phyloP scores from a whole-genome alignment of 495 filamentous ascomycete genomes.

The Schizothecium vesticola region DNA sequence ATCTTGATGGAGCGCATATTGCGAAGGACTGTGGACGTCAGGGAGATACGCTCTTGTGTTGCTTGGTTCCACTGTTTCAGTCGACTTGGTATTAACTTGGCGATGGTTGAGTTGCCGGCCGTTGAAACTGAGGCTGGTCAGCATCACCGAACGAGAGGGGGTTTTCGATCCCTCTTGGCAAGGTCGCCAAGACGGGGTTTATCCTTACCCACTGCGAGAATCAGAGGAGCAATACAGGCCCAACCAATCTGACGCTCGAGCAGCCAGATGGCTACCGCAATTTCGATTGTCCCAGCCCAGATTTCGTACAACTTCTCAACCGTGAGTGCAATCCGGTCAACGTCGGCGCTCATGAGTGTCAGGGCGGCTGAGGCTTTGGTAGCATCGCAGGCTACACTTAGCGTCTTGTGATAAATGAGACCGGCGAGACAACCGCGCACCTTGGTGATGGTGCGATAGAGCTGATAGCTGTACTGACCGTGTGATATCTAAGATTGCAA shows the following conservation, averaged over 20 bases:
- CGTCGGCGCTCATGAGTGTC: constrained; percentile 52
- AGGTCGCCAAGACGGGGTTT: neutral
- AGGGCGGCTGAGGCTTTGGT: constrained; percentile 46
- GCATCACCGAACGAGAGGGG: too few species aligned
- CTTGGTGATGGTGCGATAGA: neutral
- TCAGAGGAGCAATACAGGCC: constrained; percentile 41
- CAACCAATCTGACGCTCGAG: constrained; percentile 46
- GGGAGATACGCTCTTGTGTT: constrained; percentile 29
- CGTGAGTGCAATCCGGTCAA: constrained; percentile 17
- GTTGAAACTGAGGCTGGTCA: neutral
- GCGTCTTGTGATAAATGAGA: constrained; percentile 51
- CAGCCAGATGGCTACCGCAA: constrained; percentile 51
- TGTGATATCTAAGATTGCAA: too few species aligned
- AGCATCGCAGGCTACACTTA: constrained; percentile 32
- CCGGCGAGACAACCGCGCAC: constrained; percentile 36
- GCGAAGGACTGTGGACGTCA: constrained; percentile 30
- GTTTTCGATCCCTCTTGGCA: too few species aligned
- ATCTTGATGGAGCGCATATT: constrained; percentile 42
- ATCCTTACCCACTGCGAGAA: constrained; percentile 37
- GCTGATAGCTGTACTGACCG: neutral
- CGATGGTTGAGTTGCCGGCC: neutral
- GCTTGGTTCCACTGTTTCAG: constrained; percentile 35
- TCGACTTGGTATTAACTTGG: constrained; percentile 20
- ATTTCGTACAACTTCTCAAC: constrained; percentile 22
- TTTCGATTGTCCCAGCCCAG: constrained; percentile 44